Conservation (phyloP, 1,139 yeast genomes). For the Magnusiomyces tetraspermus region DNA sequence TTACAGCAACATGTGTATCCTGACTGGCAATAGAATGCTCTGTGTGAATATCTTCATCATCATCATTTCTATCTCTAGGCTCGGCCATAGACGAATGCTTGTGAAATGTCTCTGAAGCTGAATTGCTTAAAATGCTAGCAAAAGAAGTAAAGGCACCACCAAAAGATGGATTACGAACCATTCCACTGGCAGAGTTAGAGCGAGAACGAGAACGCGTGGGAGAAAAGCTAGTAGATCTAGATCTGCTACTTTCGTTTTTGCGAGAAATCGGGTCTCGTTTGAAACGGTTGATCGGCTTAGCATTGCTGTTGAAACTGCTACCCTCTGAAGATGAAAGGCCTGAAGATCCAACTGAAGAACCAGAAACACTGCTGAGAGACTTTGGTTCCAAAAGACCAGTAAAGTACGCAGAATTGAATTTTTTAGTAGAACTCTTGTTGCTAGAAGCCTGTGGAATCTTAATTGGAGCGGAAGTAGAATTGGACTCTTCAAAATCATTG, state of each 20-base stretch:
- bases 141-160: neutral
- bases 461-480: neutral
- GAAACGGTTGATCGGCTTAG: neutral
- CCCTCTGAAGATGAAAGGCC: neutral
- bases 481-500: neutral
- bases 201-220: neutral
- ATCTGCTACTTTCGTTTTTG: no score
- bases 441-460: neutral
- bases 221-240: neutral
- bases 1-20: neutral
- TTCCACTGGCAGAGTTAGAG: neutral
- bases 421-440: neutral
- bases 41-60: neutral
- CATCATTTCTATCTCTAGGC: neutral
- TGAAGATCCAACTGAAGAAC: neutral
- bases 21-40: neutral
- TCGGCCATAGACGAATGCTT: neutral
- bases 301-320: neutral
- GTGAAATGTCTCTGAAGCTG: neutral
- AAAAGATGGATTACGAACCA: neutral
- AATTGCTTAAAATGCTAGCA: neutral
- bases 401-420: neutral
- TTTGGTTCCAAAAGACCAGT: neutral
- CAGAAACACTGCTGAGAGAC: neutral
- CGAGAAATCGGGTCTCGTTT: no score